A percentile compares a stretch with the other conserved stretches of the same genome.
These are phyloP conservation scores for Pyrrhoderma noxium DNA, from an alignment of 1,284 basidiomycete genomes.

Conservation along the genomic window DNA sequence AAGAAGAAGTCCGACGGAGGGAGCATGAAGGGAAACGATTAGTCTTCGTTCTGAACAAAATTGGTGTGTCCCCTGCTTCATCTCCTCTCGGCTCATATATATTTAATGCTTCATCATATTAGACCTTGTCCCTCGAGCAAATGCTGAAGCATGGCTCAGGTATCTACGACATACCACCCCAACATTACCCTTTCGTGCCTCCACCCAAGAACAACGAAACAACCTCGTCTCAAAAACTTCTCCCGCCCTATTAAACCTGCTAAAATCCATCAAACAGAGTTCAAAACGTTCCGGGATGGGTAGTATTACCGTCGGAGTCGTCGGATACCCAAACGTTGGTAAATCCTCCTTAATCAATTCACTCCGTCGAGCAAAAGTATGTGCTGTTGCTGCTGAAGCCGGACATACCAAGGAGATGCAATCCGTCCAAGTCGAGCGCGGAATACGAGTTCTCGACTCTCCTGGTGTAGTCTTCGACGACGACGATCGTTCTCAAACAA, in stretches of 20 bases:
- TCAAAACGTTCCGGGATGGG: slow-evolving; percentile 28
- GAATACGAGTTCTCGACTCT: slow-evolving; percentile 89
- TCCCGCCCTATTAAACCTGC: slow-evolving; percentile 75
- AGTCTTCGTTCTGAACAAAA: slow-evolving; percentile 88
- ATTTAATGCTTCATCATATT: slow-evolving; percentile 3
- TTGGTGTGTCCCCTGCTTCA: slow-evolving; percentile 49
- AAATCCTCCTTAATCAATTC: slow-evolving; percentile 96
- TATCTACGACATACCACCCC: slow-evolving; percentile 89
- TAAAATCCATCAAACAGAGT: slow-evolving; percentile 86
- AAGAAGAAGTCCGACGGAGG: slow-evolving; percentile 81
- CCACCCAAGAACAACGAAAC: slow-evolving; percentile 71
- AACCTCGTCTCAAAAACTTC: slow-evolving; percentile 75
- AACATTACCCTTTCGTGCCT: slow-evolving; percentile 90
- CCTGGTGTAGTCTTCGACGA: slow-evolving; percentile 94
- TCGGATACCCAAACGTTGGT: slow-evolving; percentile 97
- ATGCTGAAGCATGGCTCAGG: slow-evolving; percentile 87
- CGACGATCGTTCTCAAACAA: slow-evolving; percentile 40
- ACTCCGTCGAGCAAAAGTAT: slow-evolving; percentile 82
- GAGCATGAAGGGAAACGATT: slow-evolving; percentile 84
- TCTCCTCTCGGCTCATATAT: slow-evolving; percentile 5
- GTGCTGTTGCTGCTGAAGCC: slow-evolving; percentile 91
- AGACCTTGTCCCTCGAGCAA: slow-evolving; percentile 88
- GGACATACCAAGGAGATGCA: slow-evolving; percentile 96
- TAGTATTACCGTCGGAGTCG: slow-evolving; percentile 88
- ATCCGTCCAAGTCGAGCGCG: slow-evolving; percentile 87